Base-by-base conservation (phyloP, 768 basidiomycete genomes). In the Austroboletus eburneus region DNA sequence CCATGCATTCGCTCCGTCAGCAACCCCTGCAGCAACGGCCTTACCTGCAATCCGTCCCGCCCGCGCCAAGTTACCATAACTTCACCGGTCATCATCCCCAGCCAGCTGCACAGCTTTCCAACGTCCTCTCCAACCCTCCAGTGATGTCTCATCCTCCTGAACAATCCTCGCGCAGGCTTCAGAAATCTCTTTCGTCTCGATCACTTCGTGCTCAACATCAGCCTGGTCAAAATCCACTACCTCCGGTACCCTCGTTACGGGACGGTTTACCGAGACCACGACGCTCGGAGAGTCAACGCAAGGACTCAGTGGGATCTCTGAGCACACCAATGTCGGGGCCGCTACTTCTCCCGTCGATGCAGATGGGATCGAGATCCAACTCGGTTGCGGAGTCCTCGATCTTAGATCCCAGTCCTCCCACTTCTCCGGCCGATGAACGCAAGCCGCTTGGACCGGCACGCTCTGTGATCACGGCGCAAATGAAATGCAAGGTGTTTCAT, bases 401-500 rank as follows among this genome's bases (percentile, higher is more conserved):
- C 51, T 74, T 76, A 39, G 83, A 84, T 46, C 81, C 83, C 25
- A 91, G 88, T 59, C 94, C 95, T 30, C 93, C 94, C 0, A 73
- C 79, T 33, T 93, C 91, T 7, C 95, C 92, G 2, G 72, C 78
- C 4, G 73, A 78, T 49, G 78, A 85, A 55, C 69, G 70, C 2
- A 69, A 69, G 23, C 62, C 74, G 8, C 62, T 68, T 4, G 91
- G 85, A 4, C 90, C 92, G 2, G 77, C 85, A 27, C 83, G 80
- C 25, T 86, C 90, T 5, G 72, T 80, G 10, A 73, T 98, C 51
- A 80, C 88, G 9, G 91, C 89, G 12, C 83, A 91, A 61, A 95
- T 93, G 90, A 93, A 94, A 64, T 97, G 95, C 78, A 99, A 98
- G 67, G 85, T 97, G 20, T 99, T 98, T 71, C 72, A 96, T 39